Conservation (phyloP, 768 basidiomycete genomes). For the Lactarius tabidus region DNA sequence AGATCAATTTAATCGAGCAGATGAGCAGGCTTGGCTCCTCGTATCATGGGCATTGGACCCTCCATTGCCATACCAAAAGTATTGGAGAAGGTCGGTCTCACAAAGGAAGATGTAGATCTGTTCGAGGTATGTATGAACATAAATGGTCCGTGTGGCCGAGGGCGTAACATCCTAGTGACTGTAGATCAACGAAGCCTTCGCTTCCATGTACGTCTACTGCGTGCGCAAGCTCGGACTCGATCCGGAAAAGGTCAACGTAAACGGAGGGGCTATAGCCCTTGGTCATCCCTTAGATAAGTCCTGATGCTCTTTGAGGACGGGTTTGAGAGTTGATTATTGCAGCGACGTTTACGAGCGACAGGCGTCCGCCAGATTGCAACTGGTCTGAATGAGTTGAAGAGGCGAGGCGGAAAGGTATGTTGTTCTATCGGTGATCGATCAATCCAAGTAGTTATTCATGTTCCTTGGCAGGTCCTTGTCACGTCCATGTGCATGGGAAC, state of each 20-base stretch:
- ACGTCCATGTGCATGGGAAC: slow-evolving; percentile 88
- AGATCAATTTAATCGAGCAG: background rate
- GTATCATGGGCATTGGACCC: slow-evolving; percentile 89
- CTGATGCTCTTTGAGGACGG: background rate
- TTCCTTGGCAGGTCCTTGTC: slow-evolving; percentile 55
- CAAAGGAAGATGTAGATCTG: slow-evolving; percentile 66
- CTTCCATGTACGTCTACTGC: slow-evolving; percentile 75
- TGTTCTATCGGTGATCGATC: slow-evolving; percentile 14
- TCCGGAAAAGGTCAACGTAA: slow-evolving; percentile 73
- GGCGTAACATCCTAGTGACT: background rate
- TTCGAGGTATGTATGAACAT: slow-evolving; percentile 53
- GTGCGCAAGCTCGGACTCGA: slow-evolving; percentile 61
- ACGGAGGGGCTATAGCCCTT: slow-evolving; percentile 87
- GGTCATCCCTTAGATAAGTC: slow-evolving; percentile 79
- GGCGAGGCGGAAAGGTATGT: slow-evolving; percentile 63
- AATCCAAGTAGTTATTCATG: background rate
- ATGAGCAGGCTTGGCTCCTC: slow-evolving; percentile 59
- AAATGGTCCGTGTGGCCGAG: background rate
- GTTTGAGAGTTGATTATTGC: slow-evolving; percentile 24
- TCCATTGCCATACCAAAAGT: slow-evolving; percentile 77
- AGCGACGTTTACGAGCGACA: slow-evolving; percentile 56
- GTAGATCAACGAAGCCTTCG: slow-evolving; percentile 91
- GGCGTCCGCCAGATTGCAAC: slow-evolving; percentile 83
- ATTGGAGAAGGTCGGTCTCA: slow-evolving; percentile 62
- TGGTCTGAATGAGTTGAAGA: slow-evolving; percentile 68